Evolutionary conservation across 1,284 basidiomycete species (phyloP), one percentile per base, ranked within the genome.

Genomic region (Leccinum solheimii): DNA sequence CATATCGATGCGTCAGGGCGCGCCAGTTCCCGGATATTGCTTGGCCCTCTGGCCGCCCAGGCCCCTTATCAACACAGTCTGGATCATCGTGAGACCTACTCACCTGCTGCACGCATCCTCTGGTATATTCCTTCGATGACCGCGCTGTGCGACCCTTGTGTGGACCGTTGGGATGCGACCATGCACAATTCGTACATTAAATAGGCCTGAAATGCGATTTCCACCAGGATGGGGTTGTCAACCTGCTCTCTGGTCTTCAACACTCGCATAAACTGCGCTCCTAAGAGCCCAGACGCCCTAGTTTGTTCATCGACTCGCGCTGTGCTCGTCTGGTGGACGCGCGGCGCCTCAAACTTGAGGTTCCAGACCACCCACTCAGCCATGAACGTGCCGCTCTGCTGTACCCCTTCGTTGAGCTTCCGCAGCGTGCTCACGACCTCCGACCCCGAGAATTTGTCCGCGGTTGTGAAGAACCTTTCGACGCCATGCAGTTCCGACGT

Each of bases 21-120:
- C 68, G 66, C 66, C 68, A 67, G 6, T 68, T 66, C 16, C 63
- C 68, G 27, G 66, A 68, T 32, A 69, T 45, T 7, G 58, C 63
- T 51, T 69, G 66, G 0, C 64, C 60, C 53, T 67, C 66, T 69
- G 52, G 48, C 34, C 5, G 11, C 34, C 34, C n/a, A 9, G 8
- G 16, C 26, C 48, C 7, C 36, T 26, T 5, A 36, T 62, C 45
- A 62, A 23, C 8, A 27, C 13, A 3, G n/a, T n/a, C n/a, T n/a
- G 14, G 45, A 5, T 8, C 14, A 34, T 51, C 16, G 16, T 21
- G 43, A 13, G 10, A 32, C 3, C 10, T 5, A 7, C 59, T 57
- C 11, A 61, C 66, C 68, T 52, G 23, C 19, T 36, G 64, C 68
- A 11, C 57, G 60, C 48, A 68, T 66, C 53, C 64, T 60, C 55